Evolutionary conservation across 148 eudicot species (phyloP).

Genomic region (Suaeda aralocaspica): DNA sequence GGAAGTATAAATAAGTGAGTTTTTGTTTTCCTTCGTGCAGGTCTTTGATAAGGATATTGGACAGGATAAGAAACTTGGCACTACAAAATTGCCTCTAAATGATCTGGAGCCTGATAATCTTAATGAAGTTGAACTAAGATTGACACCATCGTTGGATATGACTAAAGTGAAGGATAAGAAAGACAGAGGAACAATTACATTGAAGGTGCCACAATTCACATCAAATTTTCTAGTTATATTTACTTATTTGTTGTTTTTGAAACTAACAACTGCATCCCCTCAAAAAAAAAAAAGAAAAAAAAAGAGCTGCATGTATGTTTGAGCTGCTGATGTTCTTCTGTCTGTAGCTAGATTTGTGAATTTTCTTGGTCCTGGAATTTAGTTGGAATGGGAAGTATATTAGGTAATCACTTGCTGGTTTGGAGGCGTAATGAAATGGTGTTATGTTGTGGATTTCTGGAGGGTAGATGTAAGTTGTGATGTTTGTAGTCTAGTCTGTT

Average conservation of each 20-base stretch:
- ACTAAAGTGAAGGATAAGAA: conserved; percentile 80
- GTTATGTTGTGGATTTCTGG: background rate
- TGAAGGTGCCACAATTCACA: conserved; percentile 42
- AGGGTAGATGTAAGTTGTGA: background rate
- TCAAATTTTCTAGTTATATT: background rate
- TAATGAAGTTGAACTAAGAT: conserved; percentile 62
- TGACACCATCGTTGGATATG: conserved; percentile 74
- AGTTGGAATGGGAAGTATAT: background rate
- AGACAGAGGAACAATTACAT: conserved; percentile 81
- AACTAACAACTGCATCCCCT: background rate
- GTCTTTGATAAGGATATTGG: conserved; percentile 90
- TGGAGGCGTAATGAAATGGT: too few relatives aligned
- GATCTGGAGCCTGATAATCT: conserved; percentile 57
- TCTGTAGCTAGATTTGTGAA: background rate
- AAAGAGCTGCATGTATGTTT: background rate
- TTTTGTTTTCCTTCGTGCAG: conserved; percentile 34
- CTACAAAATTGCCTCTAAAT: conserved; percentile 57
- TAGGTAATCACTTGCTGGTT: background rate
- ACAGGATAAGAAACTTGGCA: conserved; percentile 79
- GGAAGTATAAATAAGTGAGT: background rate
- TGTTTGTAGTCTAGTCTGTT: background rate
- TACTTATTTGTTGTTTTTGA: background rate
- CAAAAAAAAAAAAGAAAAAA: too few relatives aligned
- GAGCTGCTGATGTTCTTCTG: background rate
- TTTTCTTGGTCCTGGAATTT: background rate